A percentile compares a stretch with the other conserved stretches of the same genome.
Evolutionary conservation across 345 rosid genomes (phyloP).

Genomic region (Stellera chamaejasme): DNA sequence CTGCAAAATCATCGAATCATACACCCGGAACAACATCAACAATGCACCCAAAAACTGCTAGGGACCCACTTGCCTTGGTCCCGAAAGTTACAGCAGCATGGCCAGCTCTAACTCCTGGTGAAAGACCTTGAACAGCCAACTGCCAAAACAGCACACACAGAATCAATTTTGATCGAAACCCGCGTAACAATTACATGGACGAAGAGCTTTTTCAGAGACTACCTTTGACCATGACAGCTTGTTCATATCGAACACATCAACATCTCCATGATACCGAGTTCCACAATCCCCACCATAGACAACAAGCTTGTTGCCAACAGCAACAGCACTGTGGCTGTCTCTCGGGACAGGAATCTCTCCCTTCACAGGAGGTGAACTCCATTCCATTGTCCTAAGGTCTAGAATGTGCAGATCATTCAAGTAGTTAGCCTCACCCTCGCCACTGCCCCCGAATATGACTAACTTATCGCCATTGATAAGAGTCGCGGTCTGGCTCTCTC

Average conservation of each 20-base stretch:
- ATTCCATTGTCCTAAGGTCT: constrained; percentile 52
- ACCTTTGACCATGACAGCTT: constrained; percentile 62
- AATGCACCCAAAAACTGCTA: background rate
- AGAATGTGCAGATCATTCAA: constrained; percentile 60
- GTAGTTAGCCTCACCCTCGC: constrained; percentile 74
- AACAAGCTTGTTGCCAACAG: constrained; percentile 36
- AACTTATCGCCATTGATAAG: constrained; percentile 36
- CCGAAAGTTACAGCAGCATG: constrained; percentile 54
- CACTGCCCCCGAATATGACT: constrained; percentile 70
- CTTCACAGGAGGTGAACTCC: constrained; percentile 46
- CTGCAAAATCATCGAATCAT: constrained; percentile 20
- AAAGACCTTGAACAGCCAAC: constrained; percentile 43
- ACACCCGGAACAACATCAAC: background rate
- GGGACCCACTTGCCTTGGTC: constrained; percentile 34
- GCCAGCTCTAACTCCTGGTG: constrained; percentile 68
- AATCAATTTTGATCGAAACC: background rate
- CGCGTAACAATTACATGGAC: background rate
- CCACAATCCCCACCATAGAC: constrained; percentile 76
- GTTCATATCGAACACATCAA: constrained; percentile 41
- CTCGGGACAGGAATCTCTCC: constrained; percentile 65
- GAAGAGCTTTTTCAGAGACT: background rate
- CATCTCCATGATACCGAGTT: constrained; percentile 53
- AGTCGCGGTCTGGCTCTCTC: constrained; percentile 73
- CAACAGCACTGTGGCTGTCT: constrained; percentile 61
- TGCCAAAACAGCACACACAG: constrained; percentile 17